Evolutionary conservation across 352 stramenopile genomes (phyloP).

Genomic region (Phytophthora sp.): DNA sequence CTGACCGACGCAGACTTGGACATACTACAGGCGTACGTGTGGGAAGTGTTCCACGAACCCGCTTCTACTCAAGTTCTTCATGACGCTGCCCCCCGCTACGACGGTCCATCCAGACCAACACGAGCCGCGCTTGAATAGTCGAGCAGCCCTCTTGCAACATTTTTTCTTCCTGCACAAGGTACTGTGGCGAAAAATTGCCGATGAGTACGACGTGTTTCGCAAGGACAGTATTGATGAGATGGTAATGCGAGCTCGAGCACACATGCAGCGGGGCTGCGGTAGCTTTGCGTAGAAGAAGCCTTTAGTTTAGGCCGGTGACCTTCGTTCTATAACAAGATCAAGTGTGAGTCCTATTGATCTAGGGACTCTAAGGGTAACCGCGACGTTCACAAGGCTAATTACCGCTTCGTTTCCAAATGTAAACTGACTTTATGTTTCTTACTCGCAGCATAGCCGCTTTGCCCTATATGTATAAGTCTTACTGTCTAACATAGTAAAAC

Average conservation of each 20-base stretch:
- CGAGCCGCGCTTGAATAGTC: background rate
- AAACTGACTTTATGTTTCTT: too few relatives aligned
- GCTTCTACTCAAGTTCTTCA: background rate
- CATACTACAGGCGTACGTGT: background rate
- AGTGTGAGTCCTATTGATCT: too few relatives aligned
- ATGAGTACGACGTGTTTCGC: background rate
- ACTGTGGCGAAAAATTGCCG: background rate
- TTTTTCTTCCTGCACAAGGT: conserved; percentile 12
- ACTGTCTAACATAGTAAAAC: too few relatives aligned
- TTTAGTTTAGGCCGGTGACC: too few relatives aligned
- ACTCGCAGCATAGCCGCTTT: too few relatives aligned
- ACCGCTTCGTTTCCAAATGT: too few relatives aligned
- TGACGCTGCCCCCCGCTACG: background rate
- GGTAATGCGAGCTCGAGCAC: background rate
- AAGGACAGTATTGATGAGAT: background rate
- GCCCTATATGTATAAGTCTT: too few relatives aligned
- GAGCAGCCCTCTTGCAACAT: background rate
- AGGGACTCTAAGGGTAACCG: too few relatives aligned
- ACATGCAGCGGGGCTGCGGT: background rate
- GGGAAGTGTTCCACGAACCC: conserved; percentile 2
- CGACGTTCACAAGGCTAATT: too few relatives aligned
- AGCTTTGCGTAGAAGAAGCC: too few relatives aligned
- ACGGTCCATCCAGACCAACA: background rate
- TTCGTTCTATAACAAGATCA: too few relatives aligned
- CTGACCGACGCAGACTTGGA: background rate